A percentile compares a stretch with the other conserved stretches of the same genome.
phyloP scores from a whole-genome alignment of 352 stramenopile genomes.

The Globisporangium lucens region DNA sequence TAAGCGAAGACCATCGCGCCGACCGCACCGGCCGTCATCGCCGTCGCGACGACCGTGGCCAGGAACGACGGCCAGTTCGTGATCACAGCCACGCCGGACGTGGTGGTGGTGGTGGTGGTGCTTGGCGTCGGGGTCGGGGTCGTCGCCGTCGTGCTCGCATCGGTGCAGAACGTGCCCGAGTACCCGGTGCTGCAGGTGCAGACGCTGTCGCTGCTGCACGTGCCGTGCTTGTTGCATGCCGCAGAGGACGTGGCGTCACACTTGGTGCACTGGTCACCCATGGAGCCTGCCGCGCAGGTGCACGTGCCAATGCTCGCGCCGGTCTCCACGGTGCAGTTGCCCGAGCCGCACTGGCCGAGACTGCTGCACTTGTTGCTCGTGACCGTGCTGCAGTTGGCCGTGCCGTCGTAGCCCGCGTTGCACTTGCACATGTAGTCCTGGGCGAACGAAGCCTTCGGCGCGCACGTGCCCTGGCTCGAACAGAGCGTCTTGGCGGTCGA shows the following conservation, averaged over 20 bases:
- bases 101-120: conserved; percentile 1
- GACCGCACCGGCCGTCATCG: conserved; percentile 11
- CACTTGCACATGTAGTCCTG: conserved; percentile 76
- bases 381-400: conserved; percentile 45
- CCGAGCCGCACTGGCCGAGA: conserved; percentile 60
- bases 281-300: conserved; percentile 45
- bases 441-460: conserved; percentile 47
- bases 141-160: conserved; percentile 10
- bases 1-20: conserved; percentile 36
- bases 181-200: conserved; percentile 63
- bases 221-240: conserved; percentile 50
- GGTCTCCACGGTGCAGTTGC: conserved; percentile 39
- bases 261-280: conserved; percentile 58
- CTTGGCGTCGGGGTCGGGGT: not conserved
- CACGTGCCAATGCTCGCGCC: conserved; percentile 37
- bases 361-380: conserved; percentile 73
- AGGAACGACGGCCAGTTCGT: conserved; percentile 8
- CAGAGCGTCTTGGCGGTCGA: conserved; percentile 46
- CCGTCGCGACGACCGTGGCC: conserved; percentile 16
- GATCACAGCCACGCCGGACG: not conserved
- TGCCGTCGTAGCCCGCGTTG: conserved; percentile 63
- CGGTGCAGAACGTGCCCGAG: conserved; percentile 56
- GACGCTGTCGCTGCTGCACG: conserved; percentile 33
- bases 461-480: conserved; percentile 69
- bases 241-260: conserved; percentile 41